phyloP scores from a whole-genome alignment of 352 stramenopile genomes.

The Pythium sukuiense region DNA sequence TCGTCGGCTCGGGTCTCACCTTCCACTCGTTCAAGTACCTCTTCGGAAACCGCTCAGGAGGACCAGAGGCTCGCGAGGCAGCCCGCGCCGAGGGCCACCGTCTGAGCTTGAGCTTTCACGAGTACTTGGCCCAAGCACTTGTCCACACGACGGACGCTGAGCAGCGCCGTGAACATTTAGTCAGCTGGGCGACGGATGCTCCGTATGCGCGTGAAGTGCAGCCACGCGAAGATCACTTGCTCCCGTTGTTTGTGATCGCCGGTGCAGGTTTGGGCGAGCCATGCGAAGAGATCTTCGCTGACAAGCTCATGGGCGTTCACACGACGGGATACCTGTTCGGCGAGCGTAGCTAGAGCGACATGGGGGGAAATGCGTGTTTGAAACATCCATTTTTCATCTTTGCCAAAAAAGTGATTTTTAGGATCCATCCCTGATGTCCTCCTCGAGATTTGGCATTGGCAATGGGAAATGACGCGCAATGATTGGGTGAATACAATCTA shows the following conservation, averaged over 20 bases:
- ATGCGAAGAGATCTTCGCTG: constrained; percentile 22
- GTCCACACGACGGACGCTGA: constrained; percentile 6
- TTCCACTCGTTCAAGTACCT: constrained; percentile 26
- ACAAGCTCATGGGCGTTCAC: constrained; percentile 15
- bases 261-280: constrained; percentile 45
- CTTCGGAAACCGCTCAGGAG: not conserved
- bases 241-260: constrained; percentile 51
- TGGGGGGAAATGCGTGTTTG: no score
- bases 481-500: no score
- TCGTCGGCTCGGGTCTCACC: constrained; percentile 70
- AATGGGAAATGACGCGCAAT: no score
- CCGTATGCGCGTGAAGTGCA: constrained; percentile 38
- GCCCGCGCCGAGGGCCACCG: constrained; percentile 1
- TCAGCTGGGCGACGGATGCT: constrained; percentile 35
- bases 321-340: constrained; percentile 23
- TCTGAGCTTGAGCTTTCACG: constrained; percentile 15
- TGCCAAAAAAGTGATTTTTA: no score
- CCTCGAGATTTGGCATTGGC: no score
- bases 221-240: constrained; percentile 50
- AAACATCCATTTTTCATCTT: no score
- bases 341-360: constrained; percentile 10
- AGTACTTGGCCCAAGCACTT: constrained; percentile 14
- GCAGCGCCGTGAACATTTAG: constrained; percentile 18
- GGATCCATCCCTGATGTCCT: no score
- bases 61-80: not conserved